Evolutionary conservation across 768 basidiomycete species (phyloP).

Genomic region (Exsudoporus frostii): DNA sequence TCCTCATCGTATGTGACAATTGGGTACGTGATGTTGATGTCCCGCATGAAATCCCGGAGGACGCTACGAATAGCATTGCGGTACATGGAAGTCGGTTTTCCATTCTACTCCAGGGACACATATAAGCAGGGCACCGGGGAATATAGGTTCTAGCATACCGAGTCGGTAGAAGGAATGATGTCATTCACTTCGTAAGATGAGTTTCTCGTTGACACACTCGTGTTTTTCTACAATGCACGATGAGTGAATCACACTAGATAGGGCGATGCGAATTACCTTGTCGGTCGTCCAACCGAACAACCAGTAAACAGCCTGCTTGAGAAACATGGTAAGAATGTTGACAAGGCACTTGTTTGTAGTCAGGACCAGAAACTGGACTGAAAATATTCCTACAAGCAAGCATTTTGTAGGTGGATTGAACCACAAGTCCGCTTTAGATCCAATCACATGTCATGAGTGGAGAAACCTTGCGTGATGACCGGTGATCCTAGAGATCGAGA

Average conservation of each 20-base stretch:
- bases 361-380: not conserved
- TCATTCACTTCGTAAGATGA: not conserved
- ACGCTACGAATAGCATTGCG: not conserved
- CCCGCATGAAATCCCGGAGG: conserved; percentile 1
- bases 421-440: not conserved
- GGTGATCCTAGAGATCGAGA: not conserved
- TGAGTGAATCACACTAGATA: not conserved
- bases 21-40: conserved; percentile 1
- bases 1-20: not conserved
- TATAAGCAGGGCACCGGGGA: not conserved
- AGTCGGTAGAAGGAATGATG: not conserved
- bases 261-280: not conserved
- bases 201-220: not conserved
- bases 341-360: too few relatives aligned
- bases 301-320: not conserved
- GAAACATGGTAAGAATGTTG: not conserved
- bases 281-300: not conserved
- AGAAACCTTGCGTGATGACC: not conserved
- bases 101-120: not conserved
- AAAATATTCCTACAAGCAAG: not conserved
- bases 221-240: not conserved
- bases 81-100: not conserved
- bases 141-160: not conserved
- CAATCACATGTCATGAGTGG: not conserved
- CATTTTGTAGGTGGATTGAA: not conserved